Evolutionary conservation across 1,284 basidiomycete species (phyloP), one percentile per base, ranked within the genome.

Genomic region (Ustilago xerochloae): DNA sequence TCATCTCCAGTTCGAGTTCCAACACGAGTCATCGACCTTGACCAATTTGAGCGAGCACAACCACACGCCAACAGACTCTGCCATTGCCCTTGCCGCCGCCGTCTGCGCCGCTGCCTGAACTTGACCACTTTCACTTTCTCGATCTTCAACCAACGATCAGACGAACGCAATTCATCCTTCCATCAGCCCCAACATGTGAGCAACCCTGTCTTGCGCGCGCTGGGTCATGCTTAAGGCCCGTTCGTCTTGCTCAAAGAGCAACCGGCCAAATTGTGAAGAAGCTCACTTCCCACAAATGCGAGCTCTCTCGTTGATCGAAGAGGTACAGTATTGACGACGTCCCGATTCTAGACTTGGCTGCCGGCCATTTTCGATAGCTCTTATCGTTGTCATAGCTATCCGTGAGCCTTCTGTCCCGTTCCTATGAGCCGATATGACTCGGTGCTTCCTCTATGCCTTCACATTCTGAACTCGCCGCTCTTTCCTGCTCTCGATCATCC

Each of bases 11-110:
- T 6, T 15, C 9, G 10, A 29, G 7, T 7, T 12, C 10, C 18
- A 15, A 29, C 15, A 59, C 57, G 57, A 59, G 57, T 59, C 49
- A 59, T 51, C 57, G 9, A 39, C n/a, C 12, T 18, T 39, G 7
- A 52, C n/a, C n/a, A 18, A 39, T 16, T 13, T n/a, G 13, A 13
- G 4, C 35, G 35, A 12, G 6, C 35, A 36, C 35, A 12, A 36
- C 35, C 13, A 12, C 35, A 36, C 35, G 35, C 35, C 12, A 36
- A 16, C 35, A 36, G 35, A 12, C 35, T 33, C n/a, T n/a, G n/a
- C n/a, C n/a, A n/a, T n/a, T n/a, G n/a, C n/a, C n/a, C n/a, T n/a
- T 33, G 32, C 32, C 13, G 32, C 32, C 13, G 32, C 32, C 13
- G 32, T 33, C 7, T 33, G 13, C 7, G 13, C 8, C 28, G 16